Base-by-base conservation (phyloP, 306 rosid species). In the Ormosia semicastrata region DNA sequence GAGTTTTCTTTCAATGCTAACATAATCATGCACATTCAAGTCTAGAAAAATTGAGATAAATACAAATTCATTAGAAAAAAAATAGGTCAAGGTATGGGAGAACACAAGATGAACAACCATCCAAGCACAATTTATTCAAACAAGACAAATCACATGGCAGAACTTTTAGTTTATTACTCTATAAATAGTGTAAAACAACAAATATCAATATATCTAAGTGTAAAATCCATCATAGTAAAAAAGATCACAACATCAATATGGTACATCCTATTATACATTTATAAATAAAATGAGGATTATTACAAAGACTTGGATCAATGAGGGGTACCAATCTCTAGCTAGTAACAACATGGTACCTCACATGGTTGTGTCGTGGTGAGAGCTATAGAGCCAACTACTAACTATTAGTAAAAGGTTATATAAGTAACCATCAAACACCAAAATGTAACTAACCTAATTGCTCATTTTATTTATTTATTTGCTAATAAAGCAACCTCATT, bases 231-330 rank as follows among this genome's bases (percentile, higher is more conserved):
- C 30, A 0, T 5, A 36, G 58, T 30, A 66, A 47, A 80, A 83
- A 83, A 70, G 76, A 87, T 83, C 46, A 39, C 50, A 87, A 60
- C 24, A 53, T 53, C 34, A 84, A 72, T 62, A 80, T 62, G 56
- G 71, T 80, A 83, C 85, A 80, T 50, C 8, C 64, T 70, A 64
- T 71, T 44, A 18, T 71, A 12, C 49, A 56, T 63, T 7, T 70
- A 86, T 79, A 52, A 75, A 66, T 44, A 18, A 40, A 12, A 41
- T 40, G 9, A 40, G 7, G 7, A 40, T 24, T 24, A 24, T 24
- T 24, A 37, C 54, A 56, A 57, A 39, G 63, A 8, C 3, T 9
- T 64, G 5, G 17, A 53, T 37, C 18, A 74, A 56, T 57, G 41
- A 57, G 56, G 68, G 24, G 62, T 29, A 58, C 69, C 68, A 41